Evolutionary conservation across 805 yeast species (phyloP).

Genomic region (Scheffersomyces amazonensis): DNA sequence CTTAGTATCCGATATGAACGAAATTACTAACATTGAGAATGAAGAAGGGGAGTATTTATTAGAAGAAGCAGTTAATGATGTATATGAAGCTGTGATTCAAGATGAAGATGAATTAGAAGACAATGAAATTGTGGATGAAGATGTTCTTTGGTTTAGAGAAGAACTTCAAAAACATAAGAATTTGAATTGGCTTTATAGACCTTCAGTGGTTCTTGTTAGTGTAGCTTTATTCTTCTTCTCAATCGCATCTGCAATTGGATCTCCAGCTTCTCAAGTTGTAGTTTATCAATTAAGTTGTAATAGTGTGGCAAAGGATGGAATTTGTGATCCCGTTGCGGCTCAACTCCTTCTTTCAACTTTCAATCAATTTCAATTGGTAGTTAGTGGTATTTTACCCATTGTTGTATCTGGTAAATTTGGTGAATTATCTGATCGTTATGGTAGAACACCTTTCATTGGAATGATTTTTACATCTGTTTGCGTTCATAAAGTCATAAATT

Average conservation of each 20-base stretch:
- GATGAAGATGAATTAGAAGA: conserved; percentile 14
- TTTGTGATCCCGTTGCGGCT: conserved; percentile 26
- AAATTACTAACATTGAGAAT: neutral
- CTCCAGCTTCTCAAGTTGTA: conserved; percentile 16
- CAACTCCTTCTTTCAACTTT: conserved; percentile 42
- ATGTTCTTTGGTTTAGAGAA: conserved; percentile 43
- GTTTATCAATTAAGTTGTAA: conserved; percentile 26
- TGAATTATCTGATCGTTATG: conserved; percentile 27
- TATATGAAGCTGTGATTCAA: neutral
- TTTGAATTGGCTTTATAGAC: conserved; percentile 49
- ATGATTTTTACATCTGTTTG: neutral
- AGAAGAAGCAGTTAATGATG: neutral
- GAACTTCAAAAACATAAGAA: conserved; percentile 35
- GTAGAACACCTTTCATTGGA: conserved; percentile 27
- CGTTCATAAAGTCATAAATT: conserved; percentile 2
- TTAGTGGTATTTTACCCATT: conserved; percentile 42
- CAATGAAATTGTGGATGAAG: conserved; percentile 30
- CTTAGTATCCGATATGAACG: neutral
- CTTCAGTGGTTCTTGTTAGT: conserved; percentile 39
- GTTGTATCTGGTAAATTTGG: conserved; percentile 48
- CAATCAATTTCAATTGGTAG: conserved; percentile 38
- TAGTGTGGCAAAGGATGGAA: conserved; percentile 9
- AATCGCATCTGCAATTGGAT: neutral
- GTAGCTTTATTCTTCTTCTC: conserved; percentile 31
- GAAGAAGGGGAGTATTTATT: neutral